phyloP scores from a whole-genome alignment of 768 basidiomycete species.

The Galerina sulciceps region DNA sequence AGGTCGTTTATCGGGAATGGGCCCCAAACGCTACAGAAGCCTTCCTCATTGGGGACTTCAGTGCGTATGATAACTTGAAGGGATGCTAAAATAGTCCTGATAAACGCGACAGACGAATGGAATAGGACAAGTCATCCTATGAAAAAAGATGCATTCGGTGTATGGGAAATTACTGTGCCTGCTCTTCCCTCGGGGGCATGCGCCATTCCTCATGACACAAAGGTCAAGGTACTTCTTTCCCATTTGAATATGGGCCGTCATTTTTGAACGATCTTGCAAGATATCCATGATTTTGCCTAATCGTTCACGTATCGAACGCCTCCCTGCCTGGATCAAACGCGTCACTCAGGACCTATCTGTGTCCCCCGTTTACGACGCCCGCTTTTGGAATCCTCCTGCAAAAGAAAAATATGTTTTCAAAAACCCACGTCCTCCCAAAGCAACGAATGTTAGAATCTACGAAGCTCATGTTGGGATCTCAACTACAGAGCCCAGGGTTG shows the following conservation, averaged over 20 bases:
- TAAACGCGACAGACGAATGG: slow-evolving; percentile 73
- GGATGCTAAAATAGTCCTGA: slow-evolving; percentile 8
- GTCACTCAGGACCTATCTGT: slow-evolving; percentile 92
- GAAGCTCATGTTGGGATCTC: slow-evolving; percentile 99
- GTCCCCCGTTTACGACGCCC: slow-evolving; percentile 92
- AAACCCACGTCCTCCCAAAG: slow-evolving; percentile 69
- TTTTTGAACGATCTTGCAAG: slow-evolving; percentile 39
- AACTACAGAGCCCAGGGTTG: slow-evolving; percentile 83
- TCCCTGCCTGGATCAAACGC: slow-evolving; percentile 93
- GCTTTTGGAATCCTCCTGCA: slow-evolving; percentile 96
- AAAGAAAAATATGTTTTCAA: slow-evolving; percentile 81
- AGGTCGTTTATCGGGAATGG: slow-evolving; percentile 92
- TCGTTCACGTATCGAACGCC: slow-evolving; percentile 84
- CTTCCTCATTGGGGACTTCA: slow-evolving; percentile 93
- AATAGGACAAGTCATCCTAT: slow-evolving; percentile 83
- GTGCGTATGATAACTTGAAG: slow-evolving; percentile 51
- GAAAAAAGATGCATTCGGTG: slow-evolving; percentile 82
- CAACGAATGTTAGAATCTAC: slow-evolving; percentile 79
- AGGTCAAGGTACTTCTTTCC: slow-evolving; percentile 75
- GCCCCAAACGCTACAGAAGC: slow-evolving; percentile 89
- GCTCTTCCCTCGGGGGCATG: slow-evolving; percentile 69
- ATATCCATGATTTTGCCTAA: slow-evolving; percentile 88
- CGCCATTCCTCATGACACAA: slow-evolving; percentile 93
- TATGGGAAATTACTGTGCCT: slow-evolving; percentile 86
- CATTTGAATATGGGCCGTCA: neutral